phyloP scores from a whole-genome alignment of 2,329 filamentous ascomycete genomes.

The Colletotrichum acutatum region DNA sequence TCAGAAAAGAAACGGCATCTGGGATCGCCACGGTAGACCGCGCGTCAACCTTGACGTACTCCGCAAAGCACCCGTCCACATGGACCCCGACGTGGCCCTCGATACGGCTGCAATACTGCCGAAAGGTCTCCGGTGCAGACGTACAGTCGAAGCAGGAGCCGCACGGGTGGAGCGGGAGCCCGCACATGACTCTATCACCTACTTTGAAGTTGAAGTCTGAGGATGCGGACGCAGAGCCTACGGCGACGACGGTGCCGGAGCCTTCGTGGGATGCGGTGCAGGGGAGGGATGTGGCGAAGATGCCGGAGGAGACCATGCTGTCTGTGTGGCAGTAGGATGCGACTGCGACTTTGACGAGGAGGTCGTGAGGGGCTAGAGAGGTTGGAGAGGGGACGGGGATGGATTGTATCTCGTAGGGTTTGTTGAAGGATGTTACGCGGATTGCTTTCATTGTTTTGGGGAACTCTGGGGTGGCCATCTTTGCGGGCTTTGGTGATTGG shows the following conservation, averaged over 20 bases:
- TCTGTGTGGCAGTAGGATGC: constrained; percentile 74
- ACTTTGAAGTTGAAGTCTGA: constrained; percentile 48
- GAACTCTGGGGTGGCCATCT: background rate
- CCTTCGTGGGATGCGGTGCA: constrained; percentile 68
- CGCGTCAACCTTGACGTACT: constrained; percentile 64
- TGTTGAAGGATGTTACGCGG: background rate
- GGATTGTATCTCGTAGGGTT: background rate
- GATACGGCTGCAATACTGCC: constrained; percentile 62
- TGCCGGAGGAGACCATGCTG: constrained; percentile 62
- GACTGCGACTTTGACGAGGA: constrained; percentile 70
- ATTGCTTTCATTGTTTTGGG: background rate
- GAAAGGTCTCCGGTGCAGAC: constrained; percentile 53
- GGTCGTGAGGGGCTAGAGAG: constrained; percentile 52
- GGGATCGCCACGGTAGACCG: background rate
- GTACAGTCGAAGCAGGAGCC: constrained; percentile 63
- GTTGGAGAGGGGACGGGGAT: background rate
- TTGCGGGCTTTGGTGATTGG: background rate
- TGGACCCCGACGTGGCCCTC: constrained; percentile 60
- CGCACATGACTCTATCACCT: constrained; percentile 67
- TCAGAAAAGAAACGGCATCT: constrained; percentile 53
- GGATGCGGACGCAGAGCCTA: constrained; percentile 51
- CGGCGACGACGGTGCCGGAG: constrained; percentile 62
- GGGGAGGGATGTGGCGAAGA: constrained; percentile 60
- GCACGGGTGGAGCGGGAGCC: constrained; percentile 63
- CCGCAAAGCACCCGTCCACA: constrained; percentile 65